Evolutionary conservation across 2,329 filamentous ascomycete genomes (phyloP), one percentile per base, ranked within the genome.

Genomic region (Paramyrothecium roridum): DNA sequence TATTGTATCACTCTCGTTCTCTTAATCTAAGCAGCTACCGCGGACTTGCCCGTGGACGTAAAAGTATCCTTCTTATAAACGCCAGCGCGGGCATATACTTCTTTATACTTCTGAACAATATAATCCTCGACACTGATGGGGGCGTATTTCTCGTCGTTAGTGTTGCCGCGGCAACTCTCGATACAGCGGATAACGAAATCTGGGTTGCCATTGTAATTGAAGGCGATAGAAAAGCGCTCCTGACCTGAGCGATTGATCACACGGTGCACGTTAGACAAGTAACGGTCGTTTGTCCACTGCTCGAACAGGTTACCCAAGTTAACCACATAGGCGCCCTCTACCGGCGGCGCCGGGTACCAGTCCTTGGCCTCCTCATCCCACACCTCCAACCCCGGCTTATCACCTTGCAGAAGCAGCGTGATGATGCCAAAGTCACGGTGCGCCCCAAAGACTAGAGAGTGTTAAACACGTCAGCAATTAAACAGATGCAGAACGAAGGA

Each of bases 361-460:
- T 70, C 67, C 13, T 71, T 67, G 11, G 73, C 75, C 3, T 71
- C 56, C 17, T 68, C 65, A 56, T 82, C 73, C 53, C 77, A 73
- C 3, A 84, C 79, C 59, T 85, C 74, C 2, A 85, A 72, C 1
- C 80, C 82, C 30, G 76, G 74, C 16, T 76, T 68, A 2, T 69
- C 68, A 56, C 80, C 79, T 61, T 83, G 81, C 3, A 83, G 71
- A 12, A 85, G 74, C 30, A 84, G 70, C 1, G 82, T 84, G 48
- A 84, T 76, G 49, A 76, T 76, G n/a, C 80, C 79, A 58, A 81
- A 84, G 61, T 83, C 82, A 1, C 79, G 81, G 59, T 83, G 82
- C 3, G 77, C 79, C 1, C 80, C 80, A 2, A 73, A 70, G 67
- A 75, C 53, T 61, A 73, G 46, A 61, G 67, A 43, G 37, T 19